Evolutionary conservation across 2,329 filamentous ascomycete species (phyloP).

Genomic region (Ophiognomonia clavigignenti-juglandacearum): DNA sequence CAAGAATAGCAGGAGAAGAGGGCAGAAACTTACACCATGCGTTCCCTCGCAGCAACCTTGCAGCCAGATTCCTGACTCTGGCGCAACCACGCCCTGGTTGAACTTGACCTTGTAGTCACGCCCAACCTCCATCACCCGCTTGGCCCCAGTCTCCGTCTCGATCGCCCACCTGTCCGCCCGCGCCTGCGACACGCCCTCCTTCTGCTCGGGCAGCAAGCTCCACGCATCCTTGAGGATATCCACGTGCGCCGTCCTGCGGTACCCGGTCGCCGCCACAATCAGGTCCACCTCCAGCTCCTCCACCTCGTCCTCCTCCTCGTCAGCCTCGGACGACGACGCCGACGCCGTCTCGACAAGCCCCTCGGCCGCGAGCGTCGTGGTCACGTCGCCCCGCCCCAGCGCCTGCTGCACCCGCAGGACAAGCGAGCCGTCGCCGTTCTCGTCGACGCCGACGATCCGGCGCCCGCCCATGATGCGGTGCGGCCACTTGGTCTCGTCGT

Average conservation of each 20-base stretch:
- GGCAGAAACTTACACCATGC: conserved; percentile 67
- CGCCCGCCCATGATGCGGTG: conserved; percentile 72
- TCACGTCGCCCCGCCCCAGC: conserved; percentile 27
- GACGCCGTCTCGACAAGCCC: conserved; percentile 32
- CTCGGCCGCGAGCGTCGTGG: conserved; percentile 22
- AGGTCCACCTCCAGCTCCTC: conserved; percentile 73
- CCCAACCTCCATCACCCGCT: conserved; percentile 58
- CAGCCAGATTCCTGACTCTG: conserved; percentile 77
- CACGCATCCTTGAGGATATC: conserved; percentile 66
- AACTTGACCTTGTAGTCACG: conserved; percentile 79
- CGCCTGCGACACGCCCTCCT: conserved; percentile 14
- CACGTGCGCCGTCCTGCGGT: conserved; percentile 72
- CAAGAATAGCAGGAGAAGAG: not conserved
- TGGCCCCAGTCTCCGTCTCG: conserved; percentile 14
- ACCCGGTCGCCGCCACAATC: conserved; percentile 84
- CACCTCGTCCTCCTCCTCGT: not conserved
- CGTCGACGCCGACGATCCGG: conserved; percentile 58
- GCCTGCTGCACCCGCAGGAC: conserved; percentile 55
- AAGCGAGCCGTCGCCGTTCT: conserved; percentile 42
- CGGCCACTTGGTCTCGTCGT: conserved; percentile 70
- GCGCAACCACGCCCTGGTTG: conserved; percentile 60
- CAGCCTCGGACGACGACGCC: no score
- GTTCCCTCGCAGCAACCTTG: conserved; percentile 92
- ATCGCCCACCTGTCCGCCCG: conserved; percentile 12
- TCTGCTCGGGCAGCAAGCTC: conserved; percentile 54